phyloP scores from a whole-genome alignment of 2,329 filamentous ascomycete genomes.

The Ophiostoma quercus region DNA sequence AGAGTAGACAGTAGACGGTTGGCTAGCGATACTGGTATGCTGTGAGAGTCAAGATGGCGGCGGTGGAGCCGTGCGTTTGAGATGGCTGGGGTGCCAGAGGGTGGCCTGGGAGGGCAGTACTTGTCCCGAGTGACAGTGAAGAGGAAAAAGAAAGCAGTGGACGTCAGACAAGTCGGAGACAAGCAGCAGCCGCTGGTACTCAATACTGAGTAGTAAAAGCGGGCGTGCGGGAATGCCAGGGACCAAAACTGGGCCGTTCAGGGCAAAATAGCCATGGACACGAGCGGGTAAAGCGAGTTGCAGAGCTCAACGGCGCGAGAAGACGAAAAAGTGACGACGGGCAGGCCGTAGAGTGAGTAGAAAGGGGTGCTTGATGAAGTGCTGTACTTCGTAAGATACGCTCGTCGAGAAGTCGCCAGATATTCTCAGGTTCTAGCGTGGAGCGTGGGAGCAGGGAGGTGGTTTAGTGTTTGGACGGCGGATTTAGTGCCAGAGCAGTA shows the following conservation, averaged over 20 bases:
- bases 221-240: conserved; percentile 15
- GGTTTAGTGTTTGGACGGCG: neutral
- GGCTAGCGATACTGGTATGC: conserved; percentile 1
- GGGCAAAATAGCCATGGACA: conserved; percentile 8
- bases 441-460: conserved; percentile 18
- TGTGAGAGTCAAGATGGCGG: conserved; percentile 13
- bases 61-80: conserved; percentile 16
- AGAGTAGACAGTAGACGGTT: neutral
- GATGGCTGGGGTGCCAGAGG: conserved; percentile 20
- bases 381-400: no score
- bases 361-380: neutral
- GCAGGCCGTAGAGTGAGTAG: neutral
- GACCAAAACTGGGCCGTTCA: conserved; percentile 13
- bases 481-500: neutral
- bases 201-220: no score
- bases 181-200: neutral
- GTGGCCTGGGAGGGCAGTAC: neutral
- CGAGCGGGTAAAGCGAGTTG: neutral
- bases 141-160: conserved; percentile 4
- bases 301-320: neutral
- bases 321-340: conserved; percentile 4
- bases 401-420: neutral
- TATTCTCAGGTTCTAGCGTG: neutral
- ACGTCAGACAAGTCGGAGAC: neutral
- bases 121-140: no score